Conservation (phyloP, 1,139 yeast genomes). For the Debaryomycetaceae sp. region DNA sequence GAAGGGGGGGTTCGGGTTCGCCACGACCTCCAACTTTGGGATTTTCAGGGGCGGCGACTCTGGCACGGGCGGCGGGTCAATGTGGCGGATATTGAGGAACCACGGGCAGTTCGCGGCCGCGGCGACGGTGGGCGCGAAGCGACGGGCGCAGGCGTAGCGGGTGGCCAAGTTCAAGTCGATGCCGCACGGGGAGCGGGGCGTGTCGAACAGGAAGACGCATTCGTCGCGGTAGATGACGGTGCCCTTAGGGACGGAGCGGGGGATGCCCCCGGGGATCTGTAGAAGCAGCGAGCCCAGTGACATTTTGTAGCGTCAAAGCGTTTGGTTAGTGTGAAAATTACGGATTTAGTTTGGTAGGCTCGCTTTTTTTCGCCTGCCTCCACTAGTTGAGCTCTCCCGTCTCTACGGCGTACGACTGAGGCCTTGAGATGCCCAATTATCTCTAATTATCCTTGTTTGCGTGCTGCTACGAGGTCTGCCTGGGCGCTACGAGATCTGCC, state of each 20-base stretch:
- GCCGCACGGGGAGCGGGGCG: constrained; percentile 47
- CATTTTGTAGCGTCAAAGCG: neutral
- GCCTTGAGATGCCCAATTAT: too few relatives aligned
- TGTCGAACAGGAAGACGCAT: constrained; percentile 68
- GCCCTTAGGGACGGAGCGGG: constrained; percentile 9
- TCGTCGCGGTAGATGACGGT: constrained; percentile 63
- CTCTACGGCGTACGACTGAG: too few relatives aligned
- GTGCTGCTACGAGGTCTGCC: too few relatives aligned
- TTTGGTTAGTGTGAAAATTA: too few relatives aligned
- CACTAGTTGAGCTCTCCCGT: too few relatives aligned
- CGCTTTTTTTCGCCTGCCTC: too few relatives aligned
- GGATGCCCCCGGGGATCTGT: constrained; percentile 13
- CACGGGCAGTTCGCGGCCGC: constrained; percentile 40
- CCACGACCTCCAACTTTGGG: too few relatives aligned
- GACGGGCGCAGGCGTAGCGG: constrained; percentile 52
- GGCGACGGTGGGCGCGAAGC: constrained; percentile 47
- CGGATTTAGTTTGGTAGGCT: too few relatives aligned
- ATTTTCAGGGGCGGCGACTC: too few relatives aligned
- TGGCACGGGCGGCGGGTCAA: neutral
- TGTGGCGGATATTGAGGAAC: constrained; percentile 40
- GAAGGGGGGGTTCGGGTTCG: too few relatives aligned
- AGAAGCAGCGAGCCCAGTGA: constrained; percentile 2
- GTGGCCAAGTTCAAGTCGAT: constrained; percentile 65
- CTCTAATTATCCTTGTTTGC: too few relatives aligned
- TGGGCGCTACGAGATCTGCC: too few relatives aligned